Evolutionary conservation across 2,329 filamentous ascomycete genomes (phyloP).

Genomic region (Monilinia vaccinii-corymbosi): DNA sequence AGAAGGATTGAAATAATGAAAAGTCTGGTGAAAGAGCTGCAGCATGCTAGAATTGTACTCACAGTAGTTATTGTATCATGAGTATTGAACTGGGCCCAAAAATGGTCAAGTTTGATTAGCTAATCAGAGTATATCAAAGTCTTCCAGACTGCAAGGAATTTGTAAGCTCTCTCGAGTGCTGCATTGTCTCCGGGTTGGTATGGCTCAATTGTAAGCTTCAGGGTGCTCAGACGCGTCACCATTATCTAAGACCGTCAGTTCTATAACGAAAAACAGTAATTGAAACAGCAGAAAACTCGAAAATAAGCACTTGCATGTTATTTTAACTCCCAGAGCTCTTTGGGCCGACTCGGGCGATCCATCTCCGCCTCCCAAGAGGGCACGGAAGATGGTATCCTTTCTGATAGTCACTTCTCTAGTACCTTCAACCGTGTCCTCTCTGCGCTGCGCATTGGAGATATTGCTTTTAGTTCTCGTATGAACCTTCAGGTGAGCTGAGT

Average conservation of each 20-base stretch:
- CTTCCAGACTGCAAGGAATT: background rate
- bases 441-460: constrained; percentile 3
- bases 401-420: background rate
- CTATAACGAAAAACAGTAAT: background rate
- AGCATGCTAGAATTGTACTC: background rate
- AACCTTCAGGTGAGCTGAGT: constrained; percentile 11
- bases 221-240: background rate
- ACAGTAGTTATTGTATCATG: background rate
- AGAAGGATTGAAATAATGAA: background rate
- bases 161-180: background rate
- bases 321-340: background rate
- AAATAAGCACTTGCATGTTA: background rate
- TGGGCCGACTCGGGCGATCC: background rate
- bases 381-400: background rate
- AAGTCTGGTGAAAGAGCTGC: too few relatives aligned
- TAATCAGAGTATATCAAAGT: constrained; percentile 1
- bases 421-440: background rate
- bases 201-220: background rate
- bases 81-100: background rate
- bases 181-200: background rate
- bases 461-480: constrained; percentile 19
- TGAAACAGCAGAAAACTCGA: background rate
- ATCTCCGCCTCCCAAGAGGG: background rate
- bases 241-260: background rate
- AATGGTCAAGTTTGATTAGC: background rate